Conservation (phyloP, 1,139 yeast genomes). For the Blastobotrys malaysiensis region DNA sequence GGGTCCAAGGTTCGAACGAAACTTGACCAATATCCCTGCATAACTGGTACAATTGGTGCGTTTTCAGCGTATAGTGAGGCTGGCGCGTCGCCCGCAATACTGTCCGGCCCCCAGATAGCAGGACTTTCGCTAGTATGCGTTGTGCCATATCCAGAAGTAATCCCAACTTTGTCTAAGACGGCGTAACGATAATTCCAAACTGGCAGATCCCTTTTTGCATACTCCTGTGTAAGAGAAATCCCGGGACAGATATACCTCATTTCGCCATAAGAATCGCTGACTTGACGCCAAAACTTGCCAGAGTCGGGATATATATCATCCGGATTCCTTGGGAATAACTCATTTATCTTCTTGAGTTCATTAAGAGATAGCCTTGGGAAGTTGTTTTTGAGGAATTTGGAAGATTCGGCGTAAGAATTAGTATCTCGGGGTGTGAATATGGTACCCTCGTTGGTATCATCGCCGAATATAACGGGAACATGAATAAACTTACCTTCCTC, state of each 20-base stretch:
- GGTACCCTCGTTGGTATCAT: conserved; percentile 19
- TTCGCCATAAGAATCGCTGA: conserved; percentile 8
- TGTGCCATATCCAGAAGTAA: conserved; percentile 5
- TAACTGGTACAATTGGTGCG: conserved; percentile 7
- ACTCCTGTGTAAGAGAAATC: conserved; percentile 4
- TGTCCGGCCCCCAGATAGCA: conserved; percentile 8
- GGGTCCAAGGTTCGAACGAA: conserved; percentile 9
- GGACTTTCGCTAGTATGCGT: conserved; percentile 7
- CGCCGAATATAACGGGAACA: conserved; percentile 17
- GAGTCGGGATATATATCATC: conserved; percentile 3
- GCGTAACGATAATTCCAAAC: conserved; percentile 11
- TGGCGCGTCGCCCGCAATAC: conserved; percentile 4
- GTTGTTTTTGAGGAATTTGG: conserved; percentile 2
- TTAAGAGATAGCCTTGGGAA: conserved; percentile 4
- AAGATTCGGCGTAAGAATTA: conserved; percentile 6
- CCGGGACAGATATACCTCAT: conserved; percentile 11
- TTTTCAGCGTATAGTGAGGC: conserved; percentile 5
- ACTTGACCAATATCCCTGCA: conserved; percentile 12
- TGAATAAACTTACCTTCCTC: conserved; percentile 13
- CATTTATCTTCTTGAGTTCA: conserved; percentile 2
- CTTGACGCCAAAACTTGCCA: conserved; percentile 8
- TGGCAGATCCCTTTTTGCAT: conserved; percentile 5
- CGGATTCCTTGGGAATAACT: conserved; percentile 2
- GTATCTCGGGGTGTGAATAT: conserved; percentile 8
- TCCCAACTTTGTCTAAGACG: conserved; percentile 5